Evolutionary conservation across 441 rosid species (phyloP).

Genomic region (Populus trichocarpa): DNA sequence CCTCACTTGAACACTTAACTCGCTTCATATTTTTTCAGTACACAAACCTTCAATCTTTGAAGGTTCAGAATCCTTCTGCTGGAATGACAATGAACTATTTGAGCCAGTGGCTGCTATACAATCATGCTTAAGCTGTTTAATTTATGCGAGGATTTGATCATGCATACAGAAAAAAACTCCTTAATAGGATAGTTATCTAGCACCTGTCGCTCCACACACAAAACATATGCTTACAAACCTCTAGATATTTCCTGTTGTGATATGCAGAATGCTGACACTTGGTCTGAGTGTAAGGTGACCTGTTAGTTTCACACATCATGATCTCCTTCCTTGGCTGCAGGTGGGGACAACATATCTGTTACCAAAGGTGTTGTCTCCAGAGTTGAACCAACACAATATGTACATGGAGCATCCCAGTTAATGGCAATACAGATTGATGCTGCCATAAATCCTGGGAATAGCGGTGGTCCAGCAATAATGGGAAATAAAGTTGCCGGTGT

Average conservation of each 20-base stretch:
- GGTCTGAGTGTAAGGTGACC: background rate
- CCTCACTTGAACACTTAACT: background rate
- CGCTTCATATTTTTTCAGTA: background rate
- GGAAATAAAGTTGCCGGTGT: conserved; percentile 86
- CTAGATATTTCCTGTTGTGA: too few relatives aligned
- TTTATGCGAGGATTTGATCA: background rate
- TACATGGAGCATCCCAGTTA: conserved; percentile 75
- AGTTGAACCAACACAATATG: conserved; percentile 51
- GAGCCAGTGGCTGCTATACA: background rate
- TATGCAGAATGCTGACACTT: too few relatives aligned
- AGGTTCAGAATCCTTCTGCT: background rate
- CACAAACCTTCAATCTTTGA: background rate
- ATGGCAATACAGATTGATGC: conserved; percentile 96
- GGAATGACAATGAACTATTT: background rate
- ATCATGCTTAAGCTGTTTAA: background rate
- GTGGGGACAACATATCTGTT: background rate
- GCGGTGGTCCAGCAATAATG: conserved; percentile 93
- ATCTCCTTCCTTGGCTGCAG: background rate
- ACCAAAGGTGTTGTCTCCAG: background rate
- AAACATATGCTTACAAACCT: too few relatives aligned
- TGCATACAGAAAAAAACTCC: background rate
- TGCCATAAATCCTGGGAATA: conserved; percentile 90
- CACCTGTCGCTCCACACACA: background rate
- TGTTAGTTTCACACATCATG: background rate
- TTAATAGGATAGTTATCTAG: background rate